A percentile compares a stretch with the other conserved stretches of the same genome.
phyloP scores from a whole-genome alignment of 1,284 basidiomycete genomes.

The Ganoderma leucocontextum region DNA sequence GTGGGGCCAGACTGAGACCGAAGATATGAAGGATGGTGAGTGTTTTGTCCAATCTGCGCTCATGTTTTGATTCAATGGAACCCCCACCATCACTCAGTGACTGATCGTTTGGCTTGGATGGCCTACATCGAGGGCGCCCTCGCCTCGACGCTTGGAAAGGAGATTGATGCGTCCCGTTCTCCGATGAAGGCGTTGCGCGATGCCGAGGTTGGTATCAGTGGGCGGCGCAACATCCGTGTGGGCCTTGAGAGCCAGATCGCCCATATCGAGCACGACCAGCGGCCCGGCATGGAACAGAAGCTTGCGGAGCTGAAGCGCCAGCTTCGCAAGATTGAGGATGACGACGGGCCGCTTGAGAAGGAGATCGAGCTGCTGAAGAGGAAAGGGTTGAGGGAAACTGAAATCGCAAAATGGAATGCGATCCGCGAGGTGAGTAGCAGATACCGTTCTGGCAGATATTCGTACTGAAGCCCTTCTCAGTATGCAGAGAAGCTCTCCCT shows the following conservation, averaged over 20 bases:
- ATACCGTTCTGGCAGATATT: neutral
- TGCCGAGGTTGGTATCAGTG: constrained; percentile 67
- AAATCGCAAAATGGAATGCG: constrained; percentile 78
- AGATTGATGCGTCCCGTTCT: constrained; percentile 66
- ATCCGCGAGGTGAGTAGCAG: constrained; percentile 68
- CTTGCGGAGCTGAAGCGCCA: constrained; percentile 72
- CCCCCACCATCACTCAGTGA: constrained; percentile 52
- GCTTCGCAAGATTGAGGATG: constrained; percentile 65
- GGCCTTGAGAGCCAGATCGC: constrained; percentile 66
- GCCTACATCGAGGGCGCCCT: constrained; percentile 79
- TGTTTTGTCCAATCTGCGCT: neutral
- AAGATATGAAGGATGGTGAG: constrained; percentile 80
- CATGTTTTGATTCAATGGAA: constrained; percentile 3
- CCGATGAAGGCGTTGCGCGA: constrained; percentile 76
- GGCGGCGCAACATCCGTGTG: constrained; percentile 66
- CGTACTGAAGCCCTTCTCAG: constrained; percentile 43
- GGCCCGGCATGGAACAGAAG: constrained; percentile 65
- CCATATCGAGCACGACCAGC: constrained; percentile 69
- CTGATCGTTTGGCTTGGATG: constrained; percentile 80
- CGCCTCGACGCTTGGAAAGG: constrained; percentile 61
- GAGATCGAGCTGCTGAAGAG: constrained; percentile 76
- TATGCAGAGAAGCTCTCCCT: constrained; percentile 81
- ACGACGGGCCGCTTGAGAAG: constrained; percentile 70
- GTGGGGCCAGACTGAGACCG: constrained; percentile 76
- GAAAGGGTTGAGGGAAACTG: constrained; percentile 76